Percentiles rank a stretch among this genome's conserved stretches.
Evolutionary conservation across 2,329 filamentous ascomycete genomes (phyloP).

Genomic region (Cercospora janseana): DNA sequence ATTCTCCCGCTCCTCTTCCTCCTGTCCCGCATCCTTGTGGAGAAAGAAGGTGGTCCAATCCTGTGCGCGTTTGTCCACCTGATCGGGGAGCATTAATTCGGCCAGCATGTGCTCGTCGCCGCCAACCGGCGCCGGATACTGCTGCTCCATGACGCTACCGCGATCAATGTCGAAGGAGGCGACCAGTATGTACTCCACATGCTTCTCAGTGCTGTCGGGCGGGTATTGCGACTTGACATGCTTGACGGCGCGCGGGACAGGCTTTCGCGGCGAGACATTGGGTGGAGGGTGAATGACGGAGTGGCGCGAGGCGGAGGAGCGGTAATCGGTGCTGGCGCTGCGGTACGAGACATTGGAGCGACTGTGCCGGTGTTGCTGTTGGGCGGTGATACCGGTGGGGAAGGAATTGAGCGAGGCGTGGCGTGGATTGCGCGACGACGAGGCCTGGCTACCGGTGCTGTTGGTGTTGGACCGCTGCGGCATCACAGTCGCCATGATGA

Average conservation of each 20-base stretch:
- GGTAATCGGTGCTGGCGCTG: constrained; percentile 32
- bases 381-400: constrained; percentile 34
- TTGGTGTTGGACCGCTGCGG: constrained; percentile 34
- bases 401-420: constrained; percentile 45
- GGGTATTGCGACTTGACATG: constrained; percentile 51
- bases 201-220: constrained; percentile 62
- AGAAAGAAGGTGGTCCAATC: constrained; percentile 99
- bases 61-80: constrained; percentile 89
- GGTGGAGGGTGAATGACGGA: constrained; percentile 7
- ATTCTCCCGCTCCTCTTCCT: constrained; percentile 71
- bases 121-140: constrained; percentile 91
- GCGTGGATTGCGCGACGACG: constrained; percentile 29
- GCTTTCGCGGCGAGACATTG: constrained; percentile 14
- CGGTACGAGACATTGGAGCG: constrained; percentile 40
- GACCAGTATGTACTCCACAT: constrained; percentile 98
- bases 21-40: constrained; percentile 86
- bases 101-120: constrained; percentile 98
- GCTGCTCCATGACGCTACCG: constrained; percentile 96
- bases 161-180: constrained; percentile 96
- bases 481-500: constrained; percentile 35
- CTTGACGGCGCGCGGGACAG: constrained; percentile 17
- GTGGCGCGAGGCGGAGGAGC: constrained; percentile 19
- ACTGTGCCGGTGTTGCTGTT: constrained; percentile 32
- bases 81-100: constrained; percentile 96
- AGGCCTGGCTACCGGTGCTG: constrained; percentile 25